Evolutionary conservation across 2,329 filamentous ascomycete genomes (phyloP).

Genomic region (Tolypocladium guangdongense): DNA sequence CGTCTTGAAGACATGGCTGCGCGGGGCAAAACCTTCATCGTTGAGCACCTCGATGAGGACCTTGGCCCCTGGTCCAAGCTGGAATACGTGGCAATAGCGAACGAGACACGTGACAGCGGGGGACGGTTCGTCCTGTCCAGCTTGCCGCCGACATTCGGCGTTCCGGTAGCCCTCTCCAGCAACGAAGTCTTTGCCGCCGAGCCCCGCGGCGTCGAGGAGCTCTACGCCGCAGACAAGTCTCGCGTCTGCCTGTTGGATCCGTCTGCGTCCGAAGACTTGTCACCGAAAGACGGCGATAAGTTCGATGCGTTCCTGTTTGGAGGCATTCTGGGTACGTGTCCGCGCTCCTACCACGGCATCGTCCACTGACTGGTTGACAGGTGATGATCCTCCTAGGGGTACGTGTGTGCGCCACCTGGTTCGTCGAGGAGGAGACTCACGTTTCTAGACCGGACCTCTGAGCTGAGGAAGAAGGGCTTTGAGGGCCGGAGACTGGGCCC

Average conservation of each 20-base stretch:
- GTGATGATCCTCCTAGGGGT: constrained; percentile 91
- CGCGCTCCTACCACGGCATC: background rate
- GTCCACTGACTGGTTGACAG: constrained; percentile 31
- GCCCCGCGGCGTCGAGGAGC: constrained; percentile 66
- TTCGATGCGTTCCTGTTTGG: constrained; percentile 95
- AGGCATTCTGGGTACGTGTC: constrained; percentile 70
- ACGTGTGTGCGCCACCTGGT: constrained; percentile 18
- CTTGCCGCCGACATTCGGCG: constrained; percentile 56
- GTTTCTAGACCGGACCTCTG: constrained; percentile 77
- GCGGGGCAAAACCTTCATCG: constrained; percentile 66
- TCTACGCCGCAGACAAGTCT: constrained; percentile 63
- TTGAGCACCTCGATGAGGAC: constrained; percentile 93
- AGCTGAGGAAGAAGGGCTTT: constrained; percentile 89
- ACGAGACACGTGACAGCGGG: constrained; percentile 59
- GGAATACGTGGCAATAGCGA: constrained; percentile 81
- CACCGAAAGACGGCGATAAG: constrained; percentile 65
- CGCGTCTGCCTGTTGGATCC: constrained; percentile 86
- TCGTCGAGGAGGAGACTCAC: constrained; percentile 2
- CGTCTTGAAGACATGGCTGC: constrained; percentile 21
- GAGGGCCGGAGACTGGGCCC: constrained; percentile 77
- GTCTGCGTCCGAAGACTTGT: constrained; percentile 67
- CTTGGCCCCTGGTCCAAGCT: constrained; percentile 88
- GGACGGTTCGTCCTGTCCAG: constrained; percentile 74
- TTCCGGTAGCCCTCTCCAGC: constrained; percentile 45
- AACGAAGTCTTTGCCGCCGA: constrained; percentile 60